phyloP scores from a whole-genome alignment of 768 basidiomycete species.

The Kwoniella sp. region DNA sequence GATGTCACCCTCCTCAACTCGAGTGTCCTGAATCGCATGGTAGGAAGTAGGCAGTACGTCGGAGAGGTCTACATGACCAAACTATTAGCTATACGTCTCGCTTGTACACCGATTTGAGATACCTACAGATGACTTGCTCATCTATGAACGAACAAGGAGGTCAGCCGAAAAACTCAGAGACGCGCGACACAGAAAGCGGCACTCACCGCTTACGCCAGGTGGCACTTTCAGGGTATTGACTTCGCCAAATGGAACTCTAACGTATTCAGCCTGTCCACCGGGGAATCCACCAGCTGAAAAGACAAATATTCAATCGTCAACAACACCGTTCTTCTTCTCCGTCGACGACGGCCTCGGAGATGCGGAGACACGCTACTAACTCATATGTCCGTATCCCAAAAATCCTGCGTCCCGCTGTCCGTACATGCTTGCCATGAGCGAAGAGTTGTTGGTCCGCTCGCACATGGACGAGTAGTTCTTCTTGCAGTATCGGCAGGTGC shows the following conservation, averaged over 20 bases:
- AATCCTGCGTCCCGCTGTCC: conserved; percentile 68
- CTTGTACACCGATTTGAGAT: no score
- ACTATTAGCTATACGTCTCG: no score
- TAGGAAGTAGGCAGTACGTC: conserved; percentile 71
- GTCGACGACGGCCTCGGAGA: no score
- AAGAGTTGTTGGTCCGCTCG: conserved; percentile 70
- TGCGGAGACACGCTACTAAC: background rate
- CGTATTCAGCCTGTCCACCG: conserved; percentile 76
- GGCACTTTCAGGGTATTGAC: conserved; percentile 74
- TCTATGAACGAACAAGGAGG: conserved; percentile 26
- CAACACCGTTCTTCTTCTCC: background rate
- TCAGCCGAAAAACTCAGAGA: background rate
- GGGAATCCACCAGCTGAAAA: conserved; percentile 62
- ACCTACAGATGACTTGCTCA: conserved; percentile 42
- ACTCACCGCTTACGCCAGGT: conserved; percentile 67
- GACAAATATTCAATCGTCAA: conserved; percentile 4
- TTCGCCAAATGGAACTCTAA: conserved; percentile 65
- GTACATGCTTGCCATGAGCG: conserved; percentile 58
- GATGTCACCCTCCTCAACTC: conserved; percentile 70
- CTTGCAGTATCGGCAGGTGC: conserved; percentile 71
- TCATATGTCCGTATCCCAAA: conserved; percentile 58
- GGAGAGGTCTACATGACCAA: conserved; percentile 52
- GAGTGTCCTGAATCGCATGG: conserved; percentile 72
- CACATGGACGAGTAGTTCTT: conserved; percentile 74
- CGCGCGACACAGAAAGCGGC: conserved; percentile 31